Evolutionary conservation across 768 basidiomycete genomes (phyloP), one percentile per base, ranked within the genome.

Genomic region (Tricholoma flavovirens): DNA sequence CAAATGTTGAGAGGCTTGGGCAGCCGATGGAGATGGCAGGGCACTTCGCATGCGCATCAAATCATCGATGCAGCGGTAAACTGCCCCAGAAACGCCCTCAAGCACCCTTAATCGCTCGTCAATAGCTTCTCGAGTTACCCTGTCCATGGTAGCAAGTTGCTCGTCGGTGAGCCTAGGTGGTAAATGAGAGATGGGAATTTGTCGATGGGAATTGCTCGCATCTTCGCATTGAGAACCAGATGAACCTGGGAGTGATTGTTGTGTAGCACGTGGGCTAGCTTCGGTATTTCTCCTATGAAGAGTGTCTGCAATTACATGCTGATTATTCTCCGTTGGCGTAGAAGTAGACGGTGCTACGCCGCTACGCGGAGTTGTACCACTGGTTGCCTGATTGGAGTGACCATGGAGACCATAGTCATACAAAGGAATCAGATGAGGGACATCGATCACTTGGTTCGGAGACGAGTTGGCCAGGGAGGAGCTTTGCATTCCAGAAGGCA

Each of bases 21-120:
- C 57, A 30, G 66, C 52, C 43, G 64, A 59, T 24, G 71, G 59
- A 26, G 71, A 60, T 14, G 88, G 87, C 30, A 93, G 71, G n/a
- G 82, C 76, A 62, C 90, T 91, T 60, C 88, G 74, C 67, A 92
- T 75, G 61, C 83, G 75, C 67, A 86, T 80, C 58, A 97, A 76
- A 62, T 97, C 91, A 60, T 89, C 86, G 53, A 91, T 79, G 62
- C 91, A 86, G 17, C 79, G 77, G 65, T 82, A 83, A n/a, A 93
- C 75, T 3, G 84, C 80, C 35, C 76, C 76, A 36, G 92, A 90
- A 36, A 95, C 87, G 15, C 83, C 80, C 70, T 93, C 86, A 35
- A 98, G 72, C 36, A 92, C 79, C 42, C 83, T 77, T 58, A 98
- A 70, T 54, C 92, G 81, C 63, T 93, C 91, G 60, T 94, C 90